Percentiles rank a stretch among this genome's conserved stretches.
phyloP scores from a whole-genome alignment of 352 stramenopile species.

The Pythium scleroteichum region DNA sequence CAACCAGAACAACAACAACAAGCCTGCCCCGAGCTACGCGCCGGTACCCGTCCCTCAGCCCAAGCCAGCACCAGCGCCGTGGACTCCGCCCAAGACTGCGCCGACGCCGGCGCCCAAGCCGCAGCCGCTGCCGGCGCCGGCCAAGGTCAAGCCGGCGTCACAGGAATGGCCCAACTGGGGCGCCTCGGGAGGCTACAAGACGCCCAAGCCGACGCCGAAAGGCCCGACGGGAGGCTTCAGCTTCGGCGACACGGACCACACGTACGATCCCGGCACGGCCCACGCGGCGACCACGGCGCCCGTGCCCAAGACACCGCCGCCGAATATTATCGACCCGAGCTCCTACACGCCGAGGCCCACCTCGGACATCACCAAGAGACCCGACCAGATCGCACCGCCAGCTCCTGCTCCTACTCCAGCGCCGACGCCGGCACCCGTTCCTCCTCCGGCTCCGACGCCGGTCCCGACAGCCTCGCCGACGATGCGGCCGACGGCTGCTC shows the following conservation, averaged over 20 bases:
- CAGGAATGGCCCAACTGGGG: too few species aligned
- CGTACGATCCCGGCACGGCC: constrained; percentile 15
- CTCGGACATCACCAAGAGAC: constrained; percentile 6
- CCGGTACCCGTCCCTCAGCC: constrained; percentile 3
- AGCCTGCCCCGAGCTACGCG: background rate
- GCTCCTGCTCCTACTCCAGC: background rate
- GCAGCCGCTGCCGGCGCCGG: background rate
- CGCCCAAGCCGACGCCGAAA: background rate
- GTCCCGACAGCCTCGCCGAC: background rate
- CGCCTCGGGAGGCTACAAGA: too few species aligned
- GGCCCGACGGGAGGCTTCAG: too few species aligned
- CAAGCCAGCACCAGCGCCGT: background rate
- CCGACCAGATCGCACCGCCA: background rate
- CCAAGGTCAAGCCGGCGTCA: too few species aligned
- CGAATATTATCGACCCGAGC: too few species aligned
- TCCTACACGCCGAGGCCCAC: too few species aligned
- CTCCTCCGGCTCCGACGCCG: background rate
- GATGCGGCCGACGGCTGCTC: background rate
- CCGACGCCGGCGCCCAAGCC: constrained; percentile 1
- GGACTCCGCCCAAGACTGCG: background rate
- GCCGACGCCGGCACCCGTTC: background rate
- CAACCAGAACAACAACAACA: too few species aligned
- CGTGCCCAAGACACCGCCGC: background rate
- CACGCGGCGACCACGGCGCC: background rate
- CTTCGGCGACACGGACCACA: too few species aligned